phyloP scores from a whole-genome alignment of 2,329 filamentous ascomycete genomes.

The Talaromyces pinophilus region DNA sequence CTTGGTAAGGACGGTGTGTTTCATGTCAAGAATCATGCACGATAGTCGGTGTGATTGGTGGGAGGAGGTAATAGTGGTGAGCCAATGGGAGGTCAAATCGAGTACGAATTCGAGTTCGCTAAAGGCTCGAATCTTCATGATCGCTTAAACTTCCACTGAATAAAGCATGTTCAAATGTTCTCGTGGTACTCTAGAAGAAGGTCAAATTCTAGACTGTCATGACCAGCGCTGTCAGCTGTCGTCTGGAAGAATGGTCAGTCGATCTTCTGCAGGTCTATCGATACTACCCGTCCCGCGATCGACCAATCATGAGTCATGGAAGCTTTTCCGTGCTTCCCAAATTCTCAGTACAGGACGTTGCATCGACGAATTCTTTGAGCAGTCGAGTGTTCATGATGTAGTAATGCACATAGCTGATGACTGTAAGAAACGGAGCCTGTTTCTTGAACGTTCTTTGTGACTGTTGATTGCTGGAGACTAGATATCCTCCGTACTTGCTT shows the following conservation, averaged over 20 bases:
- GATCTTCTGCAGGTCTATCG: constrained; percentile 6
- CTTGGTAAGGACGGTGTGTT: constrained; percentile 1
- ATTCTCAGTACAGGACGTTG: constrained; percentile 7
- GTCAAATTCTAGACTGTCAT: not conserved
- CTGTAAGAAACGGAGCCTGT: not conserved
- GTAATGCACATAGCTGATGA: not conserved
- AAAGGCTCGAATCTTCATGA: not conserved
- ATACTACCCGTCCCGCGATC: not conserved
- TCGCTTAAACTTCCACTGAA: not conserved
- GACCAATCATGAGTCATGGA: constrained; percentile 4
- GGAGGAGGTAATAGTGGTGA: not conserved
- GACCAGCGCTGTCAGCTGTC: not conserved
- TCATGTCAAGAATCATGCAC: constrained; percentile 1
- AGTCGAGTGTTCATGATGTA: not conserved
- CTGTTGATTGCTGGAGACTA: not conserved
- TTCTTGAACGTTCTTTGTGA: not conserved
- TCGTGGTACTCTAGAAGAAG: not conserved
- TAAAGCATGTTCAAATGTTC: not conserved
- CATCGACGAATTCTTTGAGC: constrained; percentile 13
- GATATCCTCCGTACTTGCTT: constrained; percentile 3
- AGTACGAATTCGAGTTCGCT: not conserved
- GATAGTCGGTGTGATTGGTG: not conserved
- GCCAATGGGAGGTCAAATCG: not conserved
- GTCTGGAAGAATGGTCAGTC: not conserved
- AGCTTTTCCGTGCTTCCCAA: not conserved